phyloP scores from a whole-genome alignment of 176 grass and related monocot genomes.

The Metroxylon sagu region DNA sequence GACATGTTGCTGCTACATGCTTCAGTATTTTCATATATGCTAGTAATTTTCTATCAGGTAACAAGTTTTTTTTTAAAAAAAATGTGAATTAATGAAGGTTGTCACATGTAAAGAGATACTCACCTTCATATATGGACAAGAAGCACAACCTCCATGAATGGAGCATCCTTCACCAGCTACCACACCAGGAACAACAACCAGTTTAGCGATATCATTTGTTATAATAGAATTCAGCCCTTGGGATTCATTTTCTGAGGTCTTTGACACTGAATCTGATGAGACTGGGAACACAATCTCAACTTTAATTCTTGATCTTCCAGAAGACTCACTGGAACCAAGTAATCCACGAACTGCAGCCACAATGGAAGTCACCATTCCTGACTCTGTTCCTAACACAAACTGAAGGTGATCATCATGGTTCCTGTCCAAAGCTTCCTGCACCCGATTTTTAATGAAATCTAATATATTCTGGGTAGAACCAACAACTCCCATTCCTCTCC shows the following conservation, averaged over 20 bases:
- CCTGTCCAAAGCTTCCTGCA: constrained; percentile 65
- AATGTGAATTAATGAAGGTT: too few species aligned
- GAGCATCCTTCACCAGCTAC: constrained; percentile 81
- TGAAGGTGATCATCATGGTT: constrained; percentile 78
- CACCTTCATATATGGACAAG: constrained; percentile 99
- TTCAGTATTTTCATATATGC: too few species aligned
- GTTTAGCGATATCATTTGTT: constrained; percentile 34
- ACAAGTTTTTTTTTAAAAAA: too few species aligned
- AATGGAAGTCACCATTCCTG: constrained; percentile 97
- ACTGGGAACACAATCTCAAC: constrained; percentile 96
- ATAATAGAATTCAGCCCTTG: constrained; percentile 26
- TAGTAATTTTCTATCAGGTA: too few species aligned
- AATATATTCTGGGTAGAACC: constrained; percentile 92
- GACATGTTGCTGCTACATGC: too few species aligned
- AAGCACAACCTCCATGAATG: constrained; percentile 92
- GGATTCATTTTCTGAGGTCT: constrained; percentile 31
- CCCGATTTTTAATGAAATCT: constrained; percentile 68
- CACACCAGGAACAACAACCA: constrained; percentile 77
- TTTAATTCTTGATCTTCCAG: constrained; percentile 53
- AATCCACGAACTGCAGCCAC: constrained; percentile 58
- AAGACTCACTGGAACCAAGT: constrained; percentile 30
- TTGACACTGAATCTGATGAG: constrained; percentile 83
- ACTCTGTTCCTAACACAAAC: constrained; percentile 95
- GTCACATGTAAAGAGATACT: background rate
- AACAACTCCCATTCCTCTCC: constrained; percentile 88